Evolutionary conservation across 164 flowering plant genomes (phyloP).

Genomic region (Nymphaea colorata): DNA sequence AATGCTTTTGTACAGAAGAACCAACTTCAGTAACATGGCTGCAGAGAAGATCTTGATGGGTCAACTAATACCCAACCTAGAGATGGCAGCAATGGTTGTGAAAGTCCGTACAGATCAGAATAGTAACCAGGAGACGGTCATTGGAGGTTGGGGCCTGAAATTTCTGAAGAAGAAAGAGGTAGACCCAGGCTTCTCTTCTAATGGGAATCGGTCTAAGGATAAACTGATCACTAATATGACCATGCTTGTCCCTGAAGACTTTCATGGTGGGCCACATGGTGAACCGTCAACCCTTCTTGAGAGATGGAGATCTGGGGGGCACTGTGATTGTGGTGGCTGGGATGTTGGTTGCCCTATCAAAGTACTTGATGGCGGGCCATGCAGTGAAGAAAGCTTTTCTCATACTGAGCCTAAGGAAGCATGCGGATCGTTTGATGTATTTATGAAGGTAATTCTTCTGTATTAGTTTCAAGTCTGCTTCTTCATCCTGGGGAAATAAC

Average conservation of each 20-base stretch:
- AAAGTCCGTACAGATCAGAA: slow-evolving; percentile 23
- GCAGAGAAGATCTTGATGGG: slow-evolving; percentile 9
- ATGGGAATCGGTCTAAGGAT: slow-evolving; percentile 10
- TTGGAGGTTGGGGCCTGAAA: slow-evolving; percentile 90
- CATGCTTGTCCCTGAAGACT: slow-evolving; percentile 63
- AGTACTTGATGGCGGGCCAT: slow-evolving; percentile 23
- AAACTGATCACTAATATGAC: slow-evolving; percentile 42
- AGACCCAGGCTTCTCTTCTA: neutral
- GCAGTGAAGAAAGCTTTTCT: slow-evolving; percentile 10
- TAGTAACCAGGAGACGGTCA: slow-evolving; percentile 14
- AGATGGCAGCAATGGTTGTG: slow-evolving; percentile 70
- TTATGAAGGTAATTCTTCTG: slow-evolving; percentile 32
- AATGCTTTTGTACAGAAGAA: neutral
- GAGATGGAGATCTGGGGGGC: slow-evolving; percentile 82
- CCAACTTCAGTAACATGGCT: slow-evolving; percentile 6
- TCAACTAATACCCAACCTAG: slow-evolving; percentile 42
- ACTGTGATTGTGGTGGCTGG: slow-evolving; percentile 98
- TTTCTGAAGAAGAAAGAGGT: slow-evolving; percentile 43
- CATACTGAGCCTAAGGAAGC: slow-evolving; percentile 20
- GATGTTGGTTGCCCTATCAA: slow-evolving; percentile 81
- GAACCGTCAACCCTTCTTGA: slow-evolving; percentile 65
- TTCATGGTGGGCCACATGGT: slow-evolving; percentile 75
- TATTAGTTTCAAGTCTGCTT: no score
- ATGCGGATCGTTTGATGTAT: slow-evolving; percentile 45
- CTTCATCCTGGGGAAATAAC: no score